phyloP scores from a whole-genome alignment of 2,329 filamentous ascomycete genomes.

The Cercospora sp. region DNA sequence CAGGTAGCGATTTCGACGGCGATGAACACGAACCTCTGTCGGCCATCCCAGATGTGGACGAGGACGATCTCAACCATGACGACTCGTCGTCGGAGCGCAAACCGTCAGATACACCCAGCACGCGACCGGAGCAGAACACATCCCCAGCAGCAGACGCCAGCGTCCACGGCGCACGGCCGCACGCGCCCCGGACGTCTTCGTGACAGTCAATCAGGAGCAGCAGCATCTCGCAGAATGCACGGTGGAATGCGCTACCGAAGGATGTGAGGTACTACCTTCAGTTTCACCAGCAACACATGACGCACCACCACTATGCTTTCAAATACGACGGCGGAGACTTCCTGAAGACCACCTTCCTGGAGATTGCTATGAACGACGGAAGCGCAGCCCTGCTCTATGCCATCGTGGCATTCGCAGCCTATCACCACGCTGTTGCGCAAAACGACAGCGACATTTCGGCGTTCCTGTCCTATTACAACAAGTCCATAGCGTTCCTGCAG shows the following conservation, averaged over 20 bases:
- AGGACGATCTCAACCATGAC: constrained; percentile 41
- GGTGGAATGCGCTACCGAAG: constrained; percentile 42
- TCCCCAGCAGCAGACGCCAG: constrained; percentile 54
- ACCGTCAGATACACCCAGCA: constrained; percentile 42
- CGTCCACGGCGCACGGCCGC: constrained; percentile 18
- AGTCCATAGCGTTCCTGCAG: constrained; percentile 75
- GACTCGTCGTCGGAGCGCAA: constrained; percentile 37
- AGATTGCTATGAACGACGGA: constrained; percentile 72
- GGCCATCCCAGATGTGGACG: constrained; percentile 49
- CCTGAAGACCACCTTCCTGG: constrained; percentile 68
- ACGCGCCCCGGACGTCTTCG: constrained; percentile 25
- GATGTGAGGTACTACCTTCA: constrained; percentile 77
- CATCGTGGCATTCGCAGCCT: constrained; percentile 83
- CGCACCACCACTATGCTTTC: constrained; percentile 78
- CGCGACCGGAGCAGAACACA: constrained; percentile 46
- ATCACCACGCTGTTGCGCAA: constrained; percentile 73
- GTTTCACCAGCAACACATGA: constrained; percentile 77
- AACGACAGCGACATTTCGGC: constrained; percentile 72
- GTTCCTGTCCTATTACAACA: constrained; percentile 89
- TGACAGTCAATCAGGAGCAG: constrained; percentile 28
- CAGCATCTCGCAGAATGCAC: constrained; percentile 30
- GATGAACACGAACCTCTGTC: constrained; percentile 44
- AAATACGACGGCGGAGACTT: constrained; percentile 71
- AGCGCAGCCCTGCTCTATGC: constrained; percentile 72
- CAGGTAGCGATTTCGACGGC: constrained; percentile 51